phyloP scores from a whole-genome alignment of 1,139 yeast genomes.

The Sugiyamaella japonica region DNA sequence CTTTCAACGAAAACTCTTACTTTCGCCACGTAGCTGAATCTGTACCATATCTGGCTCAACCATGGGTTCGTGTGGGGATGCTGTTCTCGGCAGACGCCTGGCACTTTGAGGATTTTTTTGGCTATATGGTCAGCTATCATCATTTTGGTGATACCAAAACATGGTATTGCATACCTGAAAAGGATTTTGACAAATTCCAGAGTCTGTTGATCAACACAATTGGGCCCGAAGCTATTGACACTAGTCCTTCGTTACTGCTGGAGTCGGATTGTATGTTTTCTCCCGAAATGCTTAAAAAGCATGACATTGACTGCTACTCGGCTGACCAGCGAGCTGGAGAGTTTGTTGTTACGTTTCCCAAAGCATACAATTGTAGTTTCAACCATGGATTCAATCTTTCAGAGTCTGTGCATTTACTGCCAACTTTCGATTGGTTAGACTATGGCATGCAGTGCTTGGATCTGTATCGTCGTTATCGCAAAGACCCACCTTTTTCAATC shows the following conservation, averaged over 20 bases:
- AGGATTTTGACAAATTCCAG: conserved; percentile 55
- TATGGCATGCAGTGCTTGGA: conserved; percentile 36
- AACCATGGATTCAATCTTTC: conserved; percentile 82
- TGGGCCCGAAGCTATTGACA: conserved; percentile 72
- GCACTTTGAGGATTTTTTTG: conserved; percentile 70
- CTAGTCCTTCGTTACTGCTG: conserved; percentile 79
- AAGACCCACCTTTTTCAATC: conserved; percentile 42
- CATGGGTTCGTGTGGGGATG: conserved; percentile 59
- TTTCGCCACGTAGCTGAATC: conserved; percentile 45
- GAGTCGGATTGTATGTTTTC: conserved; percentile 83
- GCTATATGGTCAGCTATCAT: conserved; percentile 61
- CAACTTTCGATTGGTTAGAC: conserved; percentile 60
- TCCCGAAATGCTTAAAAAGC: conserved; percentile 55
- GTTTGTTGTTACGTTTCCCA: conserved; percentile 79
- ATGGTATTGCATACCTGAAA: conserved; percentile 79
- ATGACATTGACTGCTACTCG: conserved; percentile 63
- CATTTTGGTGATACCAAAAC: conserved; percentile 65
- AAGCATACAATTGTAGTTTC: conserved; percentile 83
- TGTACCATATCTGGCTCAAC: conserved; percentile 44
- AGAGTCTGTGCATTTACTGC: conserved; percentile 77
- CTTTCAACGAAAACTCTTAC: conserved; percentile 55
- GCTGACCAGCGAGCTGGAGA: conserved; percentile 84
- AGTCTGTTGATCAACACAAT: conserved; percentile 23
- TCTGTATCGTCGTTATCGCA: conserved; percentile 32
- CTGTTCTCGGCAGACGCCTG: conserved; percentile 67